These are phyloP conservation scores for Malania oleifera DNA, from an alignment of 164 flowering plant genomes.

Conservation along the genomic window DNA sequence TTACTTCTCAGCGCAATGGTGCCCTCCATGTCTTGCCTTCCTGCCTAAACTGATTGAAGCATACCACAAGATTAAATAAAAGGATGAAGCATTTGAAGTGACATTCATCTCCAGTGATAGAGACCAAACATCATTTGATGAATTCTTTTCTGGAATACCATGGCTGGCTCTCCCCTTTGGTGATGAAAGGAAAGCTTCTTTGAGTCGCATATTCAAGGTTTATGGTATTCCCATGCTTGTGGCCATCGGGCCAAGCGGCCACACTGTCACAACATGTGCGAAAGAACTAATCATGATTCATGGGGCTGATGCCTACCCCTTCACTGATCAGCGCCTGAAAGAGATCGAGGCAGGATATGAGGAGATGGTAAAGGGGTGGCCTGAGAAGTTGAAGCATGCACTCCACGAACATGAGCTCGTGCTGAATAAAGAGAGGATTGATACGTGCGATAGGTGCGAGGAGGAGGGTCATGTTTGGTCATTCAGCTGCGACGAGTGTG, in stretches of 20 bases:
- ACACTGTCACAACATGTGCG: slow-evolving; percentile 46
- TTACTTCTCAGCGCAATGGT: slow-evolving; percentile 75
- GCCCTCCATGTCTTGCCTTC: slow-evolving; percentile 68
- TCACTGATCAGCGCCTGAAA: slow-evolving; percentile 49
- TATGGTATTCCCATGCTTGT: slow-evolving; percentile 49
- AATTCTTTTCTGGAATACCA: slow-evolving; percentile 57
- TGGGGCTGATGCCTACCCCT: slow-evolving; percentile 72
- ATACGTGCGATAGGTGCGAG: slow-evolving; percentile 43
- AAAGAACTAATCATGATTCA: slow-evolving; percentile 30
- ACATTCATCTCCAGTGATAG: slow-evolving; percentile 58
- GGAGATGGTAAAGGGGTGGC: slow-evolving; percentile 65
- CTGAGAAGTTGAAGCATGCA: slow-evolving; percentile 48
- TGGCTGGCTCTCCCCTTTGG: slow-evolving; percentile 76
- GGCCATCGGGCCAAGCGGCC: slow-evolving; percentile 64
- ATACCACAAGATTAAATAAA: slow-evolving; percentile 57
- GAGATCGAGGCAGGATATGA: slow-evolving; percentile 36
- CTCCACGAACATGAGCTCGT: slow-evolving; percentile 62
- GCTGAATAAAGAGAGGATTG: slow-evolving; percentile 25
- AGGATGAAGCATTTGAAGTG: slow-evolving; percentile 50
- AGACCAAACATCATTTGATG: slow-evolving; percentile 51
- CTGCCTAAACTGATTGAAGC: slow-evolving; percentile 48
- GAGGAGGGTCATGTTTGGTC: slow-evolving; percentile 51
- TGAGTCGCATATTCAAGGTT: slow-evolving; percentile 47
- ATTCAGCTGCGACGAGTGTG: slow-evolving; percentile 45
- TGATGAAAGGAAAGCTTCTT: slow-evolving; percentile 34